Percentiles rank a stretch among this genome's conserved stretches.
These are phyloP conservation scores for Vaccinium corymbosum DNA, from an alignment of 148 eudicot species.

Conservation along the genomic window DNA sequence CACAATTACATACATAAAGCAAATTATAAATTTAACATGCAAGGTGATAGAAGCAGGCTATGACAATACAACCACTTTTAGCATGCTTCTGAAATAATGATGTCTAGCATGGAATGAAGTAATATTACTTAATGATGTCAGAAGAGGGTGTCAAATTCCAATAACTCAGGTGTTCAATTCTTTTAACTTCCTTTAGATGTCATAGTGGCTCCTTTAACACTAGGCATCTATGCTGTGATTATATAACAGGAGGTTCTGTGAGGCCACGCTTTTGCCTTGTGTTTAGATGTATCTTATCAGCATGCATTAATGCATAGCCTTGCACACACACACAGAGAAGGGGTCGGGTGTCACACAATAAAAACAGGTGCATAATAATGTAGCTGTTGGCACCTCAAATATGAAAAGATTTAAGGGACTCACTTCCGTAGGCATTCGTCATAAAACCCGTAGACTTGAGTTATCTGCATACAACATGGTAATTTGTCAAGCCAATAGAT, in stretches of 20 bases:
- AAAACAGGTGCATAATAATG: background rate
- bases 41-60: background rate
- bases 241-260: background rate
- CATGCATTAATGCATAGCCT: background rate
- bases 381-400: constrained; percentile 1
- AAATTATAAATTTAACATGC: constrained; percentile 1
- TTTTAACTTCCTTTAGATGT: background rate
- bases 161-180: background rate
- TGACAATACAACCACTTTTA: background rate
- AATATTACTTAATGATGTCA: background rate
- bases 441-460: constrained; percentile 96
- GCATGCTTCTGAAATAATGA: background rate
- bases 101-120: background rate
- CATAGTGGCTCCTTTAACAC: background rate
- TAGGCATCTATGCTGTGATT: background rate
- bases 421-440: constrained; percentile 98
- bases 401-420: constrained; percentile 36
- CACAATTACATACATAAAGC: background rate
- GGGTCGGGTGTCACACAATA: too few relatives aligned
- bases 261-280: background rate
- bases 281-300: background rate
- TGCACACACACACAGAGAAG: too few relatives aligned
- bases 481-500: constrained; percentile 19
- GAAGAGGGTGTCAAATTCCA: constrained; percentile 4
- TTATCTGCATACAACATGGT: constrained; percentile 56